Conservation (phyloP, 129 eudicot species). For the Gnaphalium uliginosum region DNA sequence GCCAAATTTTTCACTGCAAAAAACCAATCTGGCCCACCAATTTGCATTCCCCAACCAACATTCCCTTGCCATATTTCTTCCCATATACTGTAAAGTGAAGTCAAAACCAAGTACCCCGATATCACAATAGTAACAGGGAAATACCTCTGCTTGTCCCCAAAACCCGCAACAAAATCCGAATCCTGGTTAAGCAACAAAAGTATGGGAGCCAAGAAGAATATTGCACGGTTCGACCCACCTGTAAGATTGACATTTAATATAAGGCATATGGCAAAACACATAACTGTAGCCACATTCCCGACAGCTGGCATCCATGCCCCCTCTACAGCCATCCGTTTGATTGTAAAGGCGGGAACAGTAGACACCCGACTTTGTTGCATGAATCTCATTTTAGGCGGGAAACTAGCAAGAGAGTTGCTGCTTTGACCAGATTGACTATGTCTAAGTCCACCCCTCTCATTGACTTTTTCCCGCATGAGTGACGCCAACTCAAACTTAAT, state of each 20-base stretch:
- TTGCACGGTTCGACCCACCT: constrained; percentile 95
- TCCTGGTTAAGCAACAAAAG: constrained; percentile 89
- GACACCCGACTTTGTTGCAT: constrained; percentile 90
- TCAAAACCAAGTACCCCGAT: constrained; percentile 67
- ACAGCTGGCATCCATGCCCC: constrained; percentile 99
- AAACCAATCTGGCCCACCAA: constrained; percentile 95
- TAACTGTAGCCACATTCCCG: constrained; percentile 88
- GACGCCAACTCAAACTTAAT: constrained; percentile 91
- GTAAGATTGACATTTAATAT: constrained; percentile 83
- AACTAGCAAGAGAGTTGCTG: constrained; percentile 52
- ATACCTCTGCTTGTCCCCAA: constrained; percentile 97
- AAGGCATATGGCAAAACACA: constrained; percentile 95
- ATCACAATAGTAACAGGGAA: constrained; percentile 86
- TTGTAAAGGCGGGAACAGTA: constrained; percentile 69
- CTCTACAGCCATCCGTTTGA: constrained; percentile 85
- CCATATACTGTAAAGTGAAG: constrained; percentile 84
- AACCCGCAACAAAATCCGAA: constrained; percentile 96
- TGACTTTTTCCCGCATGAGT: constrained; percentile 70
- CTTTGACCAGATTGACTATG: constrained; percentile 73
- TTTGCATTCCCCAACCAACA: constrained; percentile 88
- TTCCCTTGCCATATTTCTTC: constrained; percentile 95
- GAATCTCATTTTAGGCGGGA: constrained; percentile 73
- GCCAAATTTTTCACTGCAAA: constrained; percentile 92
- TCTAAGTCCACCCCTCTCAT: constrained; percentile 61
- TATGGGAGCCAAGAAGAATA: constrained; percentile 95